Base-by-base conservation (phyloP, 139 green algal genomes). In the Eudorina sp. region DNA sequence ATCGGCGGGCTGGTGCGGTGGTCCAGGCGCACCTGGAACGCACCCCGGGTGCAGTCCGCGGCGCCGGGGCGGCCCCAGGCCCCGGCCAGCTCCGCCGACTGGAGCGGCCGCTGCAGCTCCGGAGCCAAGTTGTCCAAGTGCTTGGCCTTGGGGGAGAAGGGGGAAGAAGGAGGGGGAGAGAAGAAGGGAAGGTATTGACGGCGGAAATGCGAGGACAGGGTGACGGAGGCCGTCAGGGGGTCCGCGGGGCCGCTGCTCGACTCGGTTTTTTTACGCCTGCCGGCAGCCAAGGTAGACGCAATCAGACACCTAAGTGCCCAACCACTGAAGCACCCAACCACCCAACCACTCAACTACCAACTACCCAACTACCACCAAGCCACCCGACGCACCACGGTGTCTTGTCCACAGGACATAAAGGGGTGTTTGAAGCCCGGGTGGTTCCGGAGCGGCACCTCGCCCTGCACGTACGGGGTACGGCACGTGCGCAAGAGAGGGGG, bases 341-440 rank as follows among this genome's bases (percentile, higher is more conserved):
- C 14, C n/a, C 11, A 14, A 4, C 34, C 68, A 25, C 75, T 69
- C 21, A 14, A 25, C 48, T 69, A n/a, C 58, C 58, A 21, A 69
- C 58, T 21, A 36, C 58, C 48, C 25, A 27, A 41, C 18, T 1
- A 8, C 43, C 6, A 16, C 3, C 41, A 38, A 38, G 4, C 4
- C 14, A 6, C 8, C 14, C 36, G 9, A 45, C 79, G 46, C 25
- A 96, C 90, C 11, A 89, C 86, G 21, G 94, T 96, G 75, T 89
- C 75, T 19, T 60, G 29, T 40, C 64, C 66, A 79, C 94, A 96
- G 73, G 45, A 14, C 46, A 93, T 89, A 91, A 94, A 96, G 60
- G 94, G 94, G 36, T 94, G 77, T 23, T 84, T 84, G 80, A 96
- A 96, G 31, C 80, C 92, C 75, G 85, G 72, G 86, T 94, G 88